A percentile compares a stretch with the other conserved stretches of the same genome.
Evolutionary conservation across 2,329 filamentous ascomycete species (phyloP).

Genomic region (Verticillium isaacii): DNA sequence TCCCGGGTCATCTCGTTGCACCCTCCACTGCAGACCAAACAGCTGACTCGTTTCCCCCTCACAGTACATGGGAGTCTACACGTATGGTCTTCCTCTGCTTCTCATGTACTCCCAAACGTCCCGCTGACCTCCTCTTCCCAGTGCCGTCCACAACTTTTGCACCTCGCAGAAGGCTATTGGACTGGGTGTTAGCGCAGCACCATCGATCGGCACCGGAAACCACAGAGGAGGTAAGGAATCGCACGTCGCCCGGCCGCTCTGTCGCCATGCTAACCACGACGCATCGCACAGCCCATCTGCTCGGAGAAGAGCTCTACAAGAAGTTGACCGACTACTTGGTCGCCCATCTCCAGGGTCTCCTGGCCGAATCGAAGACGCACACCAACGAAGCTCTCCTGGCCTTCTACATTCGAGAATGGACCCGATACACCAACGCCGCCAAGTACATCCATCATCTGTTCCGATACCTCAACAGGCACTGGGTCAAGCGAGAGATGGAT

Average conservation of each 20-base stretch:
- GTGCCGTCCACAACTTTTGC: constrained; percentile 96
- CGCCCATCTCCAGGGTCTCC: constrained; percentile 67
- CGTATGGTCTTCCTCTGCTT: constrained; percentile 40
- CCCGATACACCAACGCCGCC: constrained; percentile 88
- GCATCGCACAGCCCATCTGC: constrained; percentile 66
- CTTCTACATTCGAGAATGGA: constrained; percentile 97
- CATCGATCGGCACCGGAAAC: constrained; percentile 40
- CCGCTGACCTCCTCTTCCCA: constrained; percentile 37
- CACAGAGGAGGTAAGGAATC: constrained; percentile 63
- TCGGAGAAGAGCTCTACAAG: constrained; percentile 94
- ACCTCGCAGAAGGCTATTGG: constrained; percentile 91
- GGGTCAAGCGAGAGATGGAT: constrained; percentile 98
- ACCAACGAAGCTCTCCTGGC: constrained; percentile 83
- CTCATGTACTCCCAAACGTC: neutral
- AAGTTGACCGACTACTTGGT: constrained; percentile 84
- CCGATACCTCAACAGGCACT: constrained; percentile 92
- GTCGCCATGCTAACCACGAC: neutral
- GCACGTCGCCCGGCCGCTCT: constrained; percentile 12
- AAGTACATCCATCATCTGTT: constrained; percentile 98
- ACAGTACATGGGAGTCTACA: constrained; percentile 94
- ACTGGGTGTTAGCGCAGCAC: constrained; percentile 31
- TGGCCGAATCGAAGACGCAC: constrained; percentile 70
- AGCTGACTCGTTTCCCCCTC: constrained; percentile 4
- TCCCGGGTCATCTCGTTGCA: constrained; percentile 6
- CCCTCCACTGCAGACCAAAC: constrained; percentile 1